Evolutionary conservation across 441 rosid genomes (phyloP), one percentile per base, ranked within the genome.

Genomic region (Manihot esculenta): DNA sequence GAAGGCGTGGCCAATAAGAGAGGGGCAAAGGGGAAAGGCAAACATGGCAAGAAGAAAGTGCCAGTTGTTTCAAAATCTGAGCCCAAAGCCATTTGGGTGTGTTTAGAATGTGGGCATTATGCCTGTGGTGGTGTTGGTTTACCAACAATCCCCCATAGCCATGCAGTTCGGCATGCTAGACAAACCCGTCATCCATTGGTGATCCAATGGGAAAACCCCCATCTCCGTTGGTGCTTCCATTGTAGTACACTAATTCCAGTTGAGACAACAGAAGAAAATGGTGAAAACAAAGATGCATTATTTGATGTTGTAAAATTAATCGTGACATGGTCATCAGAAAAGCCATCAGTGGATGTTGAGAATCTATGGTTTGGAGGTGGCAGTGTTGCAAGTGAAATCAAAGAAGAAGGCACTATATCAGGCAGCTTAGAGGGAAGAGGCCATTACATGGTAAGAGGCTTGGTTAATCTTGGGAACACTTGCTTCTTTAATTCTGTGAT

Each of bases 401-500:
- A 84, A 74, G 72, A 74, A 68, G 83, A 81, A 78, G 72, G 70
- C 64, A 35, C 73, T 30, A 50, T 45, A 54, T 71, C 70, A 3
- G 65, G 79, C 71, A 72, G 72, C 80, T 53, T 83, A 64, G 89
- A 84, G 56, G 88, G 74, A 56, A 78, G 78, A 73, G 83, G 78
- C 55, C 80, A 87, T 57, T 91, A 82, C 73, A 77, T 77, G 56
- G 95, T 82, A 47, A 79, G 96, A 72, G 99, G 99, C 50, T 74
- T 94, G 84, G 86, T 79, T 51, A 94, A 94, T 83, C 94, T 94
- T 66, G 99, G 98, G 61, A 95, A 93, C 70, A 91, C 98, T 49
- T 95, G 99, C 83, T 95, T 91, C 82, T 93, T 95, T 61, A 95
- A 95, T 80, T 95, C 99, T 0, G 84, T 95, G 21, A 76, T 89